Evolutionary conservation across 2,329 filamentous ascomycete species (phyloP).

Genomic region (Trichoderma harzianum): DNA sequence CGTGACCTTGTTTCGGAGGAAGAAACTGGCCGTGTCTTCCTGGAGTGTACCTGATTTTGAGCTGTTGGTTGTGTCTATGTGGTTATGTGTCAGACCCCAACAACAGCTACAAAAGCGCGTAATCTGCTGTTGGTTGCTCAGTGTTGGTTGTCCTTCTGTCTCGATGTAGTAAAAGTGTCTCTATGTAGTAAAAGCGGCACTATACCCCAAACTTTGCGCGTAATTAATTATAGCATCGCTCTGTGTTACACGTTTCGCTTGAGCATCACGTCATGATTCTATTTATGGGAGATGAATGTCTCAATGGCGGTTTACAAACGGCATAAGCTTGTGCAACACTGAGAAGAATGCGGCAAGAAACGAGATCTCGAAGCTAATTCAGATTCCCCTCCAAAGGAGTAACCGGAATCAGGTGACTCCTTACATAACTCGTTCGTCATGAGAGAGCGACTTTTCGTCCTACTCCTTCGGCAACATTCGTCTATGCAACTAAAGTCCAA

Average conservation of each 20-base stretch:
- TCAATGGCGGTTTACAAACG: neutral
- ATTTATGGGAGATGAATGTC: neutral
- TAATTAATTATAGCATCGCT: slow-evolving; percentile 4
- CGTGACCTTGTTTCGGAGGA: neutral
- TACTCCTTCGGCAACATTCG: neutral
- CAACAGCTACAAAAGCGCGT: slow-evolving; percentile 16
- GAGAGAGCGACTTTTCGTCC: neutral
- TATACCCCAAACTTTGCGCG: neutral
- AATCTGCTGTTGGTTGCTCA: neutral
- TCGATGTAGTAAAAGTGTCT: neutral
- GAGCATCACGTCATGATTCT: slow-evolving; percentile 9
- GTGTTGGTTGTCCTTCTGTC: neutral
- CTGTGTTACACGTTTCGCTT: neutral
- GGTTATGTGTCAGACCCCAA: neutral
- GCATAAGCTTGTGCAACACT: neutral
- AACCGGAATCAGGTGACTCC: neutral
- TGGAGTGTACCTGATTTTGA: neutral
- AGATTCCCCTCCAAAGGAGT: neutral
- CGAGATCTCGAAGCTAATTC: neutral
- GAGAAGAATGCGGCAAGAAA: neutral
- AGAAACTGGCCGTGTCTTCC: neutral
- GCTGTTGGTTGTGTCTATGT: neutral
- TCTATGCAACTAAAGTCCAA: neutral
- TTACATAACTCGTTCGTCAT: neutral
- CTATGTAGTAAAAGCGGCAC: neutral